Evolutionary conservation across 164 flowering plant species (phyloP), one percentile per base, ranked within the genome.

Genomic region (Liriodendron chinense): DNA sequence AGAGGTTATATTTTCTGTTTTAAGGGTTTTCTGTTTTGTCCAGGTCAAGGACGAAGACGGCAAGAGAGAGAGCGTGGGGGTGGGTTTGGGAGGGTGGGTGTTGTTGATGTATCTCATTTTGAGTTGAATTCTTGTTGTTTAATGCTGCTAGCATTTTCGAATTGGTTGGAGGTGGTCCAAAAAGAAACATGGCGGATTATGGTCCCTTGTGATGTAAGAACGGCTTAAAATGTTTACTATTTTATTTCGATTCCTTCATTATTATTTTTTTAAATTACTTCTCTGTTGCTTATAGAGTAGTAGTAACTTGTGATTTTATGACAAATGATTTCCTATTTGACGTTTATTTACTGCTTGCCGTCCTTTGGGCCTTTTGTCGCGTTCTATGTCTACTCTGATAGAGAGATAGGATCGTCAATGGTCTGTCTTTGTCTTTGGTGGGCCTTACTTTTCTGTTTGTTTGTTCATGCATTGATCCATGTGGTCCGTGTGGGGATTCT

Each of bases 191-290:
- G 47, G 70, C 25, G 18, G 23, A 56, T 49, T 34, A 34, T 34
- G 49, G 62, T 56, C 47, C 34, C 69, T 57, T 47, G 62, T 77
- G 72, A 73, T 72, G 79, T 77, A 77, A 77, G 23, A 23, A 9
- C 4, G 25, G 66, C 4, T 3, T 64, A 5, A 24, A 26, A 23
- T 64, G 26, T 9, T 23, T 2, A 16, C 24, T 21, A 64, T 12
- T 23, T 64, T 64, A 10, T 23, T n/a, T 9, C 34, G 13, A 23
- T 64, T 9, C 67, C 67, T 22, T 64, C 24, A 64, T 24, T 64
- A 22, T 22, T n/a, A 22, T 64, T 9, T 23, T 4, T 64, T 14
- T 57, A 57, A 13, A 13, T 57, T 2, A 13, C n/a, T 20, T 12
- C n/a, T 57, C n/a, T 13, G 16, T 57, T 57, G n/a, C n/a, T 57